A percentile compares a stretch with the other conserved stretches of the same genome.
phyloP scores from a whole-genome alignment of 805 yeast genomes.

The Komagataella pseudopastoris region DNA sequence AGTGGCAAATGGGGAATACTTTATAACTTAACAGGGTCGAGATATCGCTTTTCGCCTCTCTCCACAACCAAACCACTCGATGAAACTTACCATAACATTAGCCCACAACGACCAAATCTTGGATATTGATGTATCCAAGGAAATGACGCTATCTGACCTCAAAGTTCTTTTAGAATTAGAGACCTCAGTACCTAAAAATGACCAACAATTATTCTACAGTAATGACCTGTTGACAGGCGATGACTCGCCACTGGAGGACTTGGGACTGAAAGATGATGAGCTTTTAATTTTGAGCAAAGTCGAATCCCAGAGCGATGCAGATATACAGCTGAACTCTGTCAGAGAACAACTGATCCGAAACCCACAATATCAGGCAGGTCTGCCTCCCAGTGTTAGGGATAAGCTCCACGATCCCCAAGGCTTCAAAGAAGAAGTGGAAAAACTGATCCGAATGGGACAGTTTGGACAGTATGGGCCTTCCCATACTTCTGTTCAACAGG shows the following conservation, averaged over 20 bases:
- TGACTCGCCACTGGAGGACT: conserved; percentile 25
- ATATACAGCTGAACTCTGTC: conserved; percentile 27
- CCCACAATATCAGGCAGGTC: conserved; percentile 18
- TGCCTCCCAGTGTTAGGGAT: conserved; percentile 34
- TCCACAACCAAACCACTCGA: conserved; percentile 8
- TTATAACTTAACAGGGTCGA: not conserved
- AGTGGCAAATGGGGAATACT: not conserved
- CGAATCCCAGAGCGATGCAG: conserved; percentile 13
- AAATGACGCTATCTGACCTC: conserved; percentile 53
- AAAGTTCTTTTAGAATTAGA: conserved; percentile 65
- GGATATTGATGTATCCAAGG: conserved; percentile 50
- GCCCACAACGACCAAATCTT: conserved; percentile 34
- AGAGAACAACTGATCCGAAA: conserved; percentile 35
- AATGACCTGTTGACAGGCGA: conserved; percentile 23
- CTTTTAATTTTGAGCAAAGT: conserved; percentile 28
- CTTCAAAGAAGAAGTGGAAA: conserved; percentile 27
- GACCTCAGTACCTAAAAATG: conserved; percentile 31
- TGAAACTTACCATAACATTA: conserved; percentile 40
- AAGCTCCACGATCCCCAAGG: conserved; percentile 30
- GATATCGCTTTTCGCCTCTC: not conserved
- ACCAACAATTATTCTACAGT: conserved; percentile 37
- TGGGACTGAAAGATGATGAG: conserved; percentile 45
- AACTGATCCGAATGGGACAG: conserved; percentile 20
- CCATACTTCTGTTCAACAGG: conserved; percentile 13
- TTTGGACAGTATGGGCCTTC: conserved; percentile 1